These are phyloP conservation scores for Pseudogymnoascus pannorum DNA, from an alignment of 2,329 filamentous ascomycete genomes.

Conservation along the genomic window DNA sequence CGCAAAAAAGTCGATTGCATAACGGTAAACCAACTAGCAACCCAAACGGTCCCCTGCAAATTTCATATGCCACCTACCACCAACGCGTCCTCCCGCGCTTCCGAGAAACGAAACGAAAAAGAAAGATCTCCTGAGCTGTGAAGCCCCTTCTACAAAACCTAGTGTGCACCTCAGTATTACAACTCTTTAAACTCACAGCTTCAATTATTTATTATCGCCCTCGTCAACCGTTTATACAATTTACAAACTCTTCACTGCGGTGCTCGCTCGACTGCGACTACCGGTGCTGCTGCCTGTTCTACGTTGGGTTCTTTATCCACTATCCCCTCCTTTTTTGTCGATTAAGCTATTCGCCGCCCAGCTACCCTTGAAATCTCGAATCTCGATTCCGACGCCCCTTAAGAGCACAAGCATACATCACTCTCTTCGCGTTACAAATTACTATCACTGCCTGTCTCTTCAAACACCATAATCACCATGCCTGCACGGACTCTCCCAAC, in stretches of 20 bases:
- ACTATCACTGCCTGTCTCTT: not conserved
- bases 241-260: not conserved
- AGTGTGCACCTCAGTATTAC: not conserved
- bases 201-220: not conserved
- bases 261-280: not conserved
- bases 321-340: not conserved
- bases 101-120: not conserved
- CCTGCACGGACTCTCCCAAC: conserved; percentile 75
- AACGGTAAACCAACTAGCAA: not conserved
- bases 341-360: not conserved
- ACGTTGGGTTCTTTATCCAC: not conserved
- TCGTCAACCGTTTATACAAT: not conserved
- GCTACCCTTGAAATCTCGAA: not conserved
- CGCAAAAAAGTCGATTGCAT: not conserved
- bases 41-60: not conserved
- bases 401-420: not conserved
- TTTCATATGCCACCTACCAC: not conserved
- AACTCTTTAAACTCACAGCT: not conserved
- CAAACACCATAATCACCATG: conserved; percentile 43
- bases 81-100: conserved; percentile 1
- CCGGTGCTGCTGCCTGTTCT: not conserved
- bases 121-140: not conserved
- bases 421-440: not conserved
- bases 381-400: not conserved
- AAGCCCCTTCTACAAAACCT: not conserved